Evolutionary conservation across 2,329 filamentous ascomycete species (phyloP), one percentile per base, ranked within the genome.

Genomic region (Trichoderma arundinaceum): DNA sequence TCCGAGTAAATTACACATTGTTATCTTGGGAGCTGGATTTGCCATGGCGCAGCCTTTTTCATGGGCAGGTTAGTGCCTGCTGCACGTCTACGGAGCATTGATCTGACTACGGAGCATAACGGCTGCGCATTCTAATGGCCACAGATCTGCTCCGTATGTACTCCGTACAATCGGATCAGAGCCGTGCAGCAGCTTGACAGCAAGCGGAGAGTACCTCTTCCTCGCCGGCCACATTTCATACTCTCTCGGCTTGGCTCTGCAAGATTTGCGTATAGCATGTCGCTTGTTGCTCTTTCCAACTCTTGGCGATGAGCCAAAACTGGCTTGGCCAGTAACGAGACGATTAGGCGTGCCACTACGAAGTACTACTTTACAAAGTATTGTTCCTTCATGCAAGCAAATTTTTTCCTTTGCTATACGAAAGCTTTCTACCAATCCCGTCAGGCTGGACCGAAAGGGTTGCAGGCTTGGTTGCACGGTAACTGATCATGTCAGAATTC

Each of bases 401-500:
- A 49, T 7, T 10, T 52, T 19, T 61, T 38, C 52, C 17, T 19
- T 22, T 32, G 15, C 46, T 43, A 43, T 61, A 33, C 46, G 15
- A 43, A 61, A 48, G 52, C 35, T 39, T 49, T 57, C 53, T 33
- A 35, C 62, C 53, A 58, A 52, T 32, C 57, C 52, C 57, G 48
- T 62, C 57, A 44, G 46, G 32, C 44, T 49, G 35, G 46, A 38
- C 48, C 57, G 56, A 54, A 52, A 43, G 32, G 64, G 56, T 54
- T 58, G 56, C 64, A 66, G 39, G 33, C 54, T 60, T 56, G 35
- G 56, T 46, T 48, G 51, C 64, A 61, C 49, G 49, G 64, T 66
- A 54, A 52, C 57, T 59, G 48, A 51, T 33, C 52, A 44, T 66
- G 65, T 64, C 59, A 44, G 46, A 62, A 61, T 43, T 3, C 19